phyloP scores from a whole-genome alignment of 1,284 basidiomycete genomes.

The Inonotus hispidus region DNA sequence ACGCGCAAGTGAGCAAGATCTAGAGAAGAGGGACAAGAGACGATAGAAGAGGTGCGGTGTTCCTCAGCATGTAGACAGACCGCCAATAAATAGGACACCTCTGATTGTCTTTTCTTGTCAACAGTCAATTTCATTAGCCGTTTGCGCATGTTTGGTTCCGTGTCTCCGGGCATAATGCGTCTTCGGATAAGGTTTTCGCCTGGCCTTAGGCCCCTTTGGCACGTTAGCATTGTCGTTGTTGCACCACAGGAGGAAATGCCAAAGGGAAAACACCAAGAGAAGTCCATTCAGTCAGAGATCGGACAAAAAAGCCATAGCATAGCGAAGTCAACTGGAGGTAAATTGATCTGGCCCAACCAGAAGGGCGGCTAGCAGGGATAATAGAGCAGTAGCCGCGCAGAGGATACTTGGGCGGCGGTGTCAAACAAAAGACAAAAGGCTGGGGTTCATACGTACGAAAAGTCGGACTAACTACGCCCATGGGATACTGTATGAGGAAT shows the following conservation, averaged over 20 bases:
- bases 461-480: not conserved
- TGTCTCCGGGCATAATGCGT: not conserved
- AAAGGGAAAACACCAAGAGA: not conserved
- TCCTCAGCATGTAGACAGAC: not conserved
- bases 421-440: conserved; percentile 14
- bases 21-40: not conserved
- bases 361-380: not conserved
- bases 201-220: not conserved
- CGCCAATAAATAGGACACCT: conserved; percentile 8
- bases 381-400: conserved; percentile 6
- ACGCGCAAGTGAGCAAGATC: not conserved
- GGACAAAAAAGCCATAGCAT: conserved; percentile 13
- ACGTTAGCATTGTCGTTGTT: not conserved
- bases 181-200: not conserved
- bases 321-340: conserved; percentile 6
- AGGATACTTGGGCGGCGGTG: conserved; percentile 7
- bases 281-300: not conserved
- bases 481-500: not conserved
- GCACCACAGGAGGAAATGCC: not conserved
- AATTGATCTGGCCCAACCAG: not conserved
- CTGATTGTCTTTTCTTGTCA: conserved; percentile 11
- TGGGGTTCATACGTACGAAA: not conserved
- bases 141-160: conserved; percentile 7
- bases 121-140: not conserved
- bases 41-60: not conserved